Base-by-base conservation (phyloP, 2,329 filamentous ascomycete genomes). In the Kalmusia sp. region DNA sequence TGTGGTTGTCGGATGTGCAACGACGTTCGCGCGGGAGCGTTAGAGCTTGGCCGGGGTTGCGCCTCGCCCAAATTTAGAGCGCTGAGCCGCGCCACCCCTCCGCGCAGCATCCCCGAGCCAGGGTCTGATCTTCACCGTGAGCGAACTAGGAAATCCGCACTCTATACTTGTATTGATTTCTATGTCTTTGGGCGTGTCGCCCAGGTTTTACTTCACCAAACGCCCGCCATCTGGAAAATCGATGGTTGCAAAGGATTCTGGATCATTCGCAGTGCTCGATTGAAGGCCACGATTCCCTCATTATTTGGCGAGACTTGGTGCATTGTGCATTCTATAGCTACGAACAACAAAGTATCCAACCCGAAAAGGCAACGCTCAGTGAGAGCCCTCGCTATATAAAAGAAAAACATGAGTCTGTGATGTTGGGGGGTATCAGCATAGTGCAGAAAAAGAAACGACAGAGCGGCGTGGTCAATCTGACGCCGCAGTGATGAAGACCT, bases 371-470 rank as follows among this genome's bases (percentile, higher is more conserved):
- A n/a, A n/a, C n/a, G n/a, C n/a, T n/a, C n/a, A n/a, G n/a, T n/a
- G n/a, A n/a, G n/a, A n/a, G n/a, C n/a, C n/a, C n/a, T n/a, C n/a
- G n/a, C n/a, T n/a, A n/a, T n/a, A 39, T 44, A 45, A 56, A 25
- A 60, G 48, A 52, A 41, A 52, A 48, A 62, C 57, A 61, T 60
- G 41, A 46, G 17, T 49, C 51, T 52, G 39, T 61, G 58, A 59
- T 51, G 58, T 52, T 52, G 63, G 55, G 41, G 66, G 66, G 66
- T 69, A 69, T 69, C 66, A 62, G 61, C 56, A 57, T 62, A 57
- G 49, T 51, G 55, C 39, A 55, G 40, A 64, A 63, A 61, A 67
- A 48, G 60, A 65, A 64, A 66, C 6, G 40, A 40, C 22, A 40
- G 40, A 54, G 48, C 40, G 49, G 37, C 49, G 37, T 37, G 44